Base-by-base conservation (phyloP, 2,329 filamentous ascomycete species). In the Waltergamsia citrina region DNA sequence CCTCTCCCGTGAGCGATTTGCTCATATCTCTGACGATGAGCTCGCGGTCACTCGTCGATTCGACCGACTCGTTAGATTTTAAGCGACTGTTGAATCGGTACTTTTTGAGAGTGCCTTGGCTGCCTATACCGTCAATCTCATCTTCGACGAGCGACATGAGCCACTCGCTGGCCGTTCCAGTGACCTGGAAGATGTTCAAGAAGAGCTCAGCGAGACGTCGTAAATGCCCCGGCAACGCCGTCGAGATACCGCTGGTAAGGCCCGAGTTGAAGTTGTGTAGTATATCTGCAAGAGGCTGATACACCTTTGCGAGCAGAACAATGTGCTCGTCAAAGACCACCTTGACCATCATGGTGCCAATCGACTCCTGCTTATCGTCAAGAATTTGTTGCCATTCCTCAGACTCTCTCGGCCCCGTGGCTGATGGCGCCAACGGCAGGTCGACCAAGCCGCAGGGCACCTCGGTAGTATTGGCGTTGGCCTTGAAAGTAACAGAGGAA, bases 121-220 rank as follows among this genome's bases (percentile, higher is more conserved):
- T 93, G 36, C 86, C 77, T 14, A 92, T 79, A 1, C 90, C 90
- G 49, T 96, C 92, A 37, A 98, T 96, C 56, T 98, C 92, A 51
- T 96, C 90, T 56, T 98, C 92, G 0, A 95, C 85, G 26, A 98
- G 65, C 3, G 85, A 80, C 67, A 86, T 92, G 16, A 98, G 71
- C 92, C 92, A 98, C 38, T 95, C 86, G 28, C 73, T 72, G 3
- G 85, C 83, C 24, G 76, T 75, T 1, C 85, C 86, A 3, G 87
- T 90, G 4, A 94, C 88, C 51, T 98, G 92, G 48, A 90, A 98
- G 34, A 98, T 94, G 52, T 96, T 93, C 42, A 96, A 63, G 24
- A 96, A 75, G 19, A 83, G 78, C 51, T 95, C 88, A 3, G 87
- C 84, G 7, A 96, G 57, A n/a, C 76, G 71, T 34, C 82, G 81